These are phyloP conservation scores for Mycosphaerella sp. DNA, from an alignment of 2,329 filamentous ascomycete species.

Conservation along the genomic window DNA sequence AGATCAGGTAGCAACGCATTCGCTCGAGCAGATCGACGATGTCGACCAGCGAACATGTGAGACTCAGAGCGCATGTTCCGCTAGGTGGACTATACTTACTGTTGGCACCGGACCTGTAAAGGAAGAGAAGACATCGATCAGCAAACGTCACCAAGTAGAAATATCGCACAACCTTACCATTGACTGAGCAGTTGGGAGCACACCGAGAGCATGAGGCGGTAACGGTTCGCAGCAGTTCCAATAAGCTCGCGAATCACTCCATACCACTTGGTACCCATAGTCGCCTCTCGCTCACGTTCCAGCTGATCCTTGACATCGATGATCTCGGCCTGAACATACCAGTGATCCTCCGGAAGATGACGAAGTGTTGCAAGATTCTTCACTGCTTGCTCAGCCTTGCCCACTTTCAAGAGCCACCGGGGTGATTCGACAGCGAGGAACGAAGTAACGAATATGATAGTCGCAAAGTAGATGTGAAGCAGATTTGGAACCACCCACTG, in stretches of 20 bases:
- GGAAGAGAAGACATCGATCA: conserved; percentile 33
- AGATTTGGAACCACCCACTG: conserved; percentile 64
- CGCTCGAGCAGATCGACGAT: no score
- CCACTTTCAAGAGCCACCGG: conserved; percentile 33
- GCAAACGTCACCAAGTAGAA: conserved; percentile 57
- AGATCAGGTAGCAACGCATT: no score
- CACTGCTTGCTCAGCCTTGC: conserved; percentile 29
- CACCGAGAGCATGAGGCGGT: conserved; percentile 63
- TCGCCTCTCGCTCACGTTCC: conserved; percentile 66
- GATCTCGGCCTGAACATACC: conserved; percentile 48
- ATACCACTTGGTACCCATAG: conserved; percentile 56
- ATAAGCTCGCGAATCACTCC: conserved; percentile 66
- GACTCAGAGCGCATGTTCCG: no score
- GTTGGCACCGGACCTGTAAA: conserved; percentile 53
- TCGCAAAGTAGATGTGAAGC: conserved; percentile 71
- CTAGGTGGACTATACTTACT: conserved; percentile 31
- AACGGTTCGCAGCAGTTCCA: conserved; percentile 61
- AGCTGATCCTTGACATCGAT: conserved; percentile 58
- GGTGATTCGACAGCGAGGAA: conserved; percentile 37
- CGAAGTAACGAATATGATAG: conserved; percentile 62
- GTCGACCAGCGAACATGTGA: no score
- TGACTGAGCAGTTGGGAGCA: conserved; percentile 67
- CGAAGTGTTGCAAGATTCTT: conserved; percentile 30
- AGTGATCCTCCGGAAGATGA: conserved; percentile 28
- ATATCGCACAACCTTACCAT: conserved; percentile 49